Base-by-base conservation (phyloP, 768 basidiomycete genomes). In the Kwoniella sp. region DNA sequence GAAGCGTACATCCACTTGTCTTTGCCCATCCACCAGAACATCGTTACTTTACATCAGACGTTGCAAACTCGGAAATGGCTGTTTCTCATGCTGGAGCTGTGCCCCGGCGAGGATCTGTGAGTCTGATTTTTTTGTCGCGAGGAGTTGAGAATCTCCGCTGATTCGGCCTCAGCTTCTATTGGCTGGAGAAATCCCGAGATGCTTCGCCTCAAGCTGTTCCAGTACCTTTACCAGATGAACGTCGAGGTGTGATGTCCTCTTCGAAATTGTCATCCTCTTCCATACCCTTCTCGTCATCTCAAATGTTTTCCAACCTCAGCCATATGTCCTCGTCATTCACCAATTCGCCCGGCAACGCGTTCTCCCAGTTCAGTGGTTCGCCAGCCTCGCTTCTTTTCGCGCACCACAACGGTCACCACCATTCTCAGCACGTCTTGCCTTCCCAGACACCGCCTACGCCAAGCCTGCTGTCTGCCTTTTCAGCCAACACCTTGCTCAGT, bases 1-100 rank as follows among this genome's bases (percentile, higher is more conserved):
- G 95, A 98, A 87, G 91, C 93, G 58, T 91, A 88, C 31, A 92
- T 99, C 65, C 96, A 99, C 80, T 92, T 97, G 80, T 93, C 91
- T 38, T 85, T 98, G 31, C 89, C 87, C 53, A 83, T 87, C 0
- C 96, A 98, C 77, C 86, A 90, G 57, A 94, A 96, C 82, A 94
- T 99, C 70, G 96, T 95, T 72, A 93, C 94, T 28, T 87, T 98
- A 29, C 88, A 95, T 80, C 89, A 84, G 72, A 95, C 96, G 0
- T 86, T 95, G 73, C 93, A 99, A 82, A 97, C 93, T 2, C 85
- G 87, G 60, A 89, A 92, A 30, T 96, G 91, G 81, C 84, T 99
- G 7, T 88, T 98, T 70, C 88, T 99, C 70, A 84, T 99, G 52
- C 85, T 99, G 70, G 95, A 99, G 83, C 92, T 89, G 78, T 94